A percentile compares a stretch with the other conserved stretches of the same genome.
Conservation (phyloP, 257 asterid species). For the Primulina eburnea region DNA sequence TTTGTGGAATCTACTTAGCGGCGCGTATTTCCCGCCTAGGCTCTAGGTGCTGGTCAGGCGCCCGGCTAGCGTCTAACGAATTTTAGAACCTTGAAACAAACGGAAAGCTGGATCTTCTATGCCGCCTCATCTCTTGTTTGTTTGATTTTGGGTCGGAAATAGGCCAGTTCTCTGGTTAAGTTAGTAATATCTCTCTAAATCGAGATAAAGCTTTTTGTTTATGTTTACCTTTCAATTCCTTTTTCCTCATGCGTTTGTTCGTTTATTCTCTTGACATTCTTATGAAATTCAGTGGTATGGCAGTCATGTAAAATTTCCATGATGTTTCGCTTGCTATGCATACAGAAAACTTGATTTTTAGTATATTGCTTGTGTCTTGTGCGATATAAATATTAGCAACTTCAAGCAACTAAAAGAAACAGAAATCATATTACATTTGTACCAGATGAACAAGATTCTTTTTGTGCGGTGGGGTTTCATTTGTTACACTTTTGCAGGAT, state of each 20-base stretch:
- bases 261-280: neutral
- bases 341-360: neutral
- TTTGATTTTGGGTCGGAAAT: neutral
- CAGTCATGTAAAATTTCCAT: neutral
- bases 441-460: neutral
- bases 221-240: neutral
- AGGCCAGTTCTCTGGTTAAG: neutral
- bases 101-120: neutral
- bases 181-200: neutral
- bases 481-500: conserved; percentile 49
- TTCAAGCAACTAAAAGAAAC: neutral
- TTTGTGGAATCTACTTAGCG: too few species aligned
- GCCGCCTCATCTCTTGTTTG: neutral
- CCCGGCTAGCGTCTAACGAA: too few species aligned
- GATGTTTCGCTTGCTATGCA: neutral
- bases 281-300: neutral
- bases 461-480: conserved; percentile 7
- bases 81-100: too few species aligned
- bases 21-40: too few species aligned
- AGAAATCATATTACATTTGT: neutral
- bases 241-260: neutral
- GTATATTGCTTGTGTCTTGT: neutral
- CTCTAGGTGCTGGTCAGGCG: too few species aligned
- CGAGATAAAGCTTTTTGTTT: neutral
- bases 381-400: neutral